These are phyloP conservation scores for Suillus sp. DNA, from an alignment of 768 basidiomycete species.

Conservation along the genomic window DNA sequence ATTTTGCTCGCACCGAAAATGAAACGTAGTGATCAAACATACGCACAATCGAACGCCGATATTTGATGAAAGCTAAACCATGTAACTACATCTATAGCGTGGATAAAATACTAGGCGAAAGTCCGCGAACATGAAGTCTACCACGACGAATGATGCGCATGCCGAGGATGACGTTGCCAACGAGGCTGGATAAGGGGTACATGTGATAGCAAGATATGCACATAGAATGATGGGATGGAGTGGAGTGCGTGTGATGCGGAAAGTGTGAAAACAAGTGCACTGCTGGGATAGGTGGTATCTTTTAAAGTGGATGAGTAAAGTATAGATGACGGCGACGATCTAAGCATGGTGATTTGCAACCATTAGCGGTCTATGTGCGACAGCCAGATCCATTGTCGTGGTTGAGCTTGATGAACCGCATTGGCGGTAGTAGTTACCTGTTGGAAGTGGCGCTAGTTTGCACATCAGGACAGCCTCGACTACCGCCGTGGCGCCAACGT, in stretches of 20 bases:
- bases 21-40: constrained; percentile 5
- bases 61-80: constrained; percentile 19
- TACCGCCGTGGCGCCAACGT: constrained; percentile 65
- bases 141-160: constrained; percentile 10
- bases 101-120: constrained; percentile 24
- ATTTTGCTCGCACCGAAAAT: neutral
- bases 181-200: constrained; percentile 29
- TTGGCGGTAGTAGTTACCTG: constrained; percentile 12
- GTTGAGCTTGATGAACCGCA: constrained; percentile 14
- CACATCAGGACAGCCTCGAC: constrained; percentile 12
- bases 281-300: constrained; percentile 30
- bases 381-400: constrained; percentile 10
- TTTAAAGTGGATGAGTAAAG: constrained; percentile 27
- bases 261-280: constrained; percentile 16
- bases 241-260: constrained; percentile 16
- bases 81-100: constrained; percentile 26
- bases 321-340: constrained; percentile 28
- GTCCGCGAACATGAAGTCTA: constrained; percentile 8
- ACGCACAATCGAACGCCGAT: constrained; percentile 3
- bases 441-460: constrained; percentile 5
- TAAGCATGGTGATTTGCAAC: constrained; percentile 18
- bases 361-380: constrained; percentile 20
- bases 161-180: constrained; percentile 10
- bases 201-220: constrained; percentile 35
- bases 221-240: constrained; percentile 21